These are phyloP conservation scores for Achaetomiella virescens DNA, from an alignment of 495 filamentous ascomycete species.

Conservation along the genomic window DNA sequence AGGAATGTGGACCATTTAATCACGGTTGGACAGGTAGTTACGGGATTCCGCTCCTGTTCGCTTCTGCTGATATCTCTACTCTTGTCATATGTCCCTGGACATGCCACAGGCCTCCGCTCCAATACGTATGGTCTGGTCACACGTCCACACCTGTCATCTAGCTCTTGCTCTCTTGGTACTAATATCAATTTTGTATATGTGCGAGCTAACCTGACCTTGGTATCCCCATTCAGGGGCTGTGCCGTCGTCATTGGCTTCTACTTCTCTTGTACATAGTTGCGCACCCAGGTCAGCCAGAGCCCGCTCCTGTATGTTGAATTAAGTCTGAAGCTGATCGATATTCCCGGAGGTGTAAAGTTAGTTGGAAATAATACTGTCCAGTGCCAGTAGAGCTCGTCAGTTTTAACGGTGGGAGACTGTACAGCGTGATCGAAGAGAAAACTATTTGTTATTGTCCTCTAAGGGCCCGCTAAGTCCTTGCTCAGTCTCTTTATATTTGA, in stretches of 20 bases:
- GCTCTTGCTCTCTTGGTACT: too few relatives aligned
- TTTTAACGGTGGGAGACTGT: neutral
- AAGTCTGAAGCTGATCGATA: slow-evolving; percentile 10
- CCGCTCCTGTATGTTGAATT: slow-evolving; percentile 6
- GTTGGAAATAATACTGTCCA: neutral
- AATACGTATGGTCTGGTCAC: too few relatives aligned
- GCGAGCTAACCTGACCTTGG: too few relatives aligned
- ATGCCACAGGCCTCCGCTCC: too few relatives aligned
- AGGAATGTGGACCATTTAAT: too few relatives aligned
- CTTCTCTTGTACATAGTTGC: slow-evolving; percentile 4
- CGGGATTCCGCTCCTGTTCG: too few relatives aligned
- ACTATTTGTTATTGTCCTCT: slow-evolving; percentile 8
- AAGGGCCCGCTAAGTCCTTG: slow-evolving; percentile 2
- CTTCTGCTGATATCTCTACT: too few relatives aligned
- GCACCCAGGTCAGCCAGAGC: slow-evolving; percentile 4
- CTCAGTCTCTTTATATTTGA: neutral
- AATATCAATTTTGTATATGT: too few relatives aligned
- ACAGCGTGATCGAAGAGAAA: slow-evolving; percentile 9
- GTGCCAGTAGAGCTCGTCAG: slow-evolving; percentile 1
- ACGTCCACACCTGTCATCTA: too few relatives aligned
- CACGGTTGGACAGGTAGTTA: too few relatives aligned
- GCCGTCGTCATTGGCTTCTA: neutral
- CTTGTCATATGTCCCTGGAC: too few relatives aligned
- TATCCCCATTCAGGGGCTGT: slow-evolving; percentile 2
- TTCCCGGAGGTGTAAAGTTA: slow-evolving; percentile 1